These are phyloP conservation scores for Phytophthora meadii DNA, from an alignment of 352 stramenopile species.

Conservation along the genomic window DNA sequence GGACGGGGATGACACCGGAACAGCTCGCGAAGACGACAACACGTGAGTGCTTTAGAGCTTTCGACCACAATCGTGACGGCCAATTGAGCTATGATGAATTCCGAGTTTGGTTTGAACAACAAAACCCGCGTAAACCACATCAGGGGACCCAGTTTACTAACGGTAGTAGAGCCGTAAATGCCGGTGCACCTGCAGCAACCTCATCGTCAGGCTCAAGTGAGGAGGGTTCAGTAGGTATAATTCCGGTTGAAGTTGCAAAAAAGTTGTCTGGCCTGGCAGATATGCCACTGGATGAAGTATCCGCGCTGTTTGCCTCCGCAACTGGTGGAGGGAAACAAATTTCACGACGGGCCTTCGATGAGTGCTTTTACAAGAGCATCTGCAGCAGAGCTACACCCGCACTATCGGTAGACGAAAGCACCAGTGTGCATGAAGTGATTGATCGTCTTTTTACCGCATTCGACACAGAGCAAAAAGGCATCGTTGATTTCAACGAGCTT, in stretches of 20 bases:
- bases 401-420: conserved; percentile 56
- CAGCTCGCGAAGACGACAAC: conserved; percentile 82
- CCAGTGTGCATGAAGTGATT: conserved; percentile 73
- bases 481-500: conserved; percentile 82
- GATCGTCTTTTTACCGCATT: conserved; percentile 81
- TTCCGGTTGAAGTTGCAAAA: conserved; percentile 74
- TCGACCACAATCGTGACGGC: conserved; percentile 80
- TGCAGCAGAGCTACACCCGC: conserved; percentile 37
- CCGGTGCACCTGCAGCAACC: conserved; percentile 12
- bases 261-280: conserved; percentile 73
- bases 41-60: conserved; percentile 75
- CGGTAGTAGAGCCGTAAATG: conserved; percentile 10
- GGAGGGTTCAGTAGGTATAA: conserved; percentile 24
- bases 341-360: conserved; percentile 70
- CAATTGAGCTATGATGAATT: conserved; percentile 88
- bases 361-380: conserved; percentile 80
- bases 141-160: conserved; percentile 20
- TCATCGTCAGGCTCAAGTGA: conserved; percentile 32
- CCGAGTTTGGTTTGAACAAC: conserved; percentile 70
- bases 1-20: conserved; percentile 61
- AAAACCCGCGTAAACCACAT: conserved; percentile 42
- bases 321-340: conserved; percentile 61
- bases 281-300: conserved; percentile 69
- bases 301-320: conserved; percentile 59
- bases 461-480: conserved; percentile 74